A percentile compares a stretch with the other conserved stretches of the same genome.
Conservation (phyloP, 2,329 filamentous ascomycete species). For the Alternaria gansuensis region DNA sequence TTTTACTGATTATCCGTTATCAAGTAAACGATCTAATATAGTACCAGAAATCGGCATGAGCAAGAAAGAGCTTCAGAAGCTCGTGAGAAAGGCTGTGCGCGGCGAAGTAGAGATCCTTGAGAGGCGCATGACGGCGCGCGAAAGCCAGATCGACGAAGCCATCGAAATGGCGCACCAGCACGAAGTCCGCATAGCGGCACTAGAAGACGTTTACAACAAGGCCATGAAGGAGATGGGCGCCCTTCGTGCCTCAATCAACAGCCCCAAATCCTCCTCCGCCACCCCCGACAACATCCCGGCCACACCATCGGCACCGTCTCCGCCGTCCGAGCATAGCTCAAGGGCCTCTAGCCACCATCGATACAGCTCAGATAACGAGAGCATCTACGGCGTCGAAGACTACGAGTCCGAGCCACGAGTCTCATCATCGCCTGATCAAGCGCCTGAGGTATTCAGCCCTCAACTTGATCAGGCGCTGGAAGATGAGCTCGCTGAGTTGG, state of each 20-base stretch:
- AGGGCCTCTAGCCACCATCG: conserved; percentile 2
- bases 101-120: not conserved
- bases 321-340: conserved; percentile 6
- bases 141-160: conserved; percentile 4
- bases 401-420: conserved; percentile 1
- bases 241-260: conserved; percentile 1
- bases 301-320: not conserved
- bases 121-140: conserved; percentile 1
- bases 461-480: conserved; percentile 6
- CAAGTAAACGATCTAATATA: not conserved
- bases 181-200: conserved; percentile 5
- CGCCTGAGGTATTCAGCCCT: conserved; percentile 6
- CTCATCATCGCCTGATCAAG: conserved; percentile 1
- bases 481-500: conserved; percentile 6
- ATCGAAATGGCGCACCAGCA: conserved; percentile 1
- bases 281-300: not conserved
- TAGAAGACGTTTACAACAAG: conserved; percentile 2
- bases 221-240: conserved; percentile 8
- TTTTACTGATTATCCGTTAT: not conserved
- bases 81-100: not conserved
- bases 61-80: not conserved
- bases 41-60: conserved; percentile 3
- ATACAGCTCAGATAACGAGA: conserved; percentile 4
- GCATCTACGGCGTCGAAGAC: conserved; percentile 1
- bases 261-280: not conserved